Percentiles rank a stretch among this genome's conserved stretches.
These are phyloP conservation scores for Aspergillus avenaceus DNA, from an alignment of 495 filamentous ascomycete genomes.

Conservation along the genomic window DNA sequence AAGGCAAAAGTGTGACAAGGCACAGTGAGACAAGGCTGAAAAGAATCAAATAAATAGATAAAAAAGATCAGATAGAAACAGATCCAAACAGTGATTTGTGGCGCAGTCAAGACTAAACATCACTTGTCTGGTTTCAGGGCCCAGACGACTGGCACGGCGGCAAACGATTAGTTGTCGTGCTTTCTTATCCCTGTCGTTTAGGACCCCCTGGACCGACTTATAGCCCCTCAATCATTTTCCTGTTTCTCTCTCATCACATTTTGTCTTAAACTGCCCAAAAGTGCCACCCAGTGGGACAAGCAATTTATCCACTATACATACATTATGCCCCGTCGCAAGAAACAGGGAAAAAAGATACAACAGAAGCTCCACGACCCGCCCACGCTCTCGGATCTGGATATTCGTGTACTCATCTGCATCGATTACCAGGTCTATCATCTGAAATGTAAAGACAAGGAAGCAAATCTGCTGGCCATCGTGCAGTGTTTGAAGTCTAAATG, in stretches of 20 bases:
- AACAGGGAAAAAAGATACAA: not conserved
- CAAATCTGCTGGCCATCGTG: not conserved
- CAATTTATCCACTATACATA: not conserved
- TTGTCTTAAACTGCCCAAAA: not conserved
- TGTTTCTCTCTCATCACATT: not conserved
- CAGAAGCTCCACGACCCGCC: not conserved
- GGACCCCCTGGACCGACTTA: no score
- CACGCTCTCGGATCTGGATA: not conserved
- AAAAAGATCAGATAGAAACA: no score
- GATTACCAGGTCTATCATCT: not conserved
- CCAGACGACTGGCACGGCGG: no score
- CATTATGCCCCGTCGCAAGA: not conserved
- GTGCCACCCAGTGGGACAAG: not conserved
- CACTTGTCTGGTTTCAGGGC: no score
- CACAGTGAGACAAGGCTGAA: no score
- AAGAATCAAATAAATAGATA: no score
- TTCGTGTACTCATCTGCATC: not conserved
- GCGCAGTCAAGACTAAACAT: no score
- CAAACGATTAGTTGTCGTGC: no score
- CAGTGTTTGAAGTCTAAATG: not conserved
- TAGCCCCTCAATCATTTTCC: no score
- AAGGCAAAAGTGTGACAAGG: no score
- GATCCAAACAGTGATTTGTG: no score
- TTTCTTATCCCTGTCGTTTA: no score
- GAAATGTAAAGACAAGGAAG: not conserved